Conservation (phyloP, 306 rosid species). For the cucumber (Cucumis sativus) region Cucumber_9930_V3 NC_026660.2:24262001-24262500, state of each 20-base stretch:
- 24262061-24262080: neutral
- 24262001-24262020: conserved; percentile 9
- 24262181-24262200: neutral
- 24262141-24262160: neutral
- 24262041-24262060: conserved; percentile 61
- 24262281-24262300: neutral
- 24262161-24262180: neutral
- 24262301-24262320: neutral
- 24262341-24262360: neutral
- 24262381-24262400: neutral
- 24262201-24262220: neutral
- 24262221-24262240: neutral
- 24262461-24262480: neutral
- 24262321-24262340: neutral
- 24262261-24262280: neutral
- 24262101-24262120: neutral
- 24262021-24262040: conserved; percentile 50
- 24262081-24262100: neutral
- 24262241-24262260: neutral
- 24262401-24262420: neutral
- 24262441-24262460: neutral
- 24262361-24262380: neutral
- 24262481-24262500: neutral
- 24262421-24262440: neutral
- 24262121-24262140: neutral